Conservation (phyloP, 78 protist species). For the Andalucia godoyi region DNA sequence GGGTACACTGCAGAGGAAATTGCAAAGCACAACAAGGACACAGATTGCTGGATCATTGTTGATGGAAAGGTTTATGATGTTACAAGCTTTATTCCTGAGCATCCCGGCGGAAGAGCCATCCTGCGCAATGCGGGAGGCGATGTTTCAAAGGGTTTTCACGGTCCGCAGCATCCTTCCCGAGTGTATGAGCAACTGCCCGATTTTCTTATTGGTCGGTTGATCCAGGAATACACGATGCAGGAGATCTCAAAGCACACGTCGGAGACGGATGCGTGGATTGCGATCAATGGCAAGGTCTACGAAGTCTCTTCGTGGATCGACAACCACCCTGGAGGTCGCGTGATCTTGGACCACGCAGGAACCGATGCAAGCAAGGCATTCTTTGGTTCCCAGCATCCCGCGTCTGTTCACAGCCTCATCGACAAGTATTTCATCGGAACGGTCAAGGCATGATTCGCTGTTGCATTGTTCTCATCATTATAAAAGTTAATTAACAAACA, state of each 20-base stretch:
- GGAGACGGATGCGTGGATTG: conserved; percentile 12
- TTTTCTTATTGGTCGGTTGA: too few species aligned
- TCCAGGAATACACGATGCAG: background rate
- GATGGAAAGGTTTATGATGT: conserved; percentile 45
- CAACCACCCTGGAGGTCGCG: conserved; percentile 33
- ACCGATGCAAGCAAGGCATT: conserved; percentile 1
- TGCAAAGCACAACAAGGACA: conserved; percentile 53
- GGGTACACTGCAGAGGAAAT: conserved; percentile 51
- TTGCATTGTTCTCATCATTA: too few species aligned
- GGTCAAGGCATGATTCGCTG: too few species aligned
- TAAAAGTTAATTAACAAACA: too few species aligned
- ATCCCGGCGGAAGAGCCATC: conserved; percentile 59
- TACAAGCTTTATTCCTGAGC: conserved; percentile 41
- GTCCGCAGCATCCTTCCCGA: too few species aligned
- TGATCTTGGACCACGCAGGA: conserved; percentile 7
- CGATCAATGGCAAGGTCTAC: conserved; percentile 21
- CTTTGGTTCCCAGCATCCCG: background rate
- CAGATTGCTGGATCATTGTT: conserved; percentile 63
- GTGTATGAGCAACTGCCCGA: too few species aligned
- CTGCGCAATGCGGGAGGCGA: conserved; percentile 29
- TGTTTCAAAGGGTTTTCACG: too few species aligned
- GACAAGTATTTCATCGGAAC: too few species aligned
- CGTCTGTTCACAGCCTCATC: too few species aligned
- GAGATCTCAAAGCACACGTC: conserved; percentile 28
- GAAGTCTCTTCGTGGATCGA: conserved; percentile 19